A percentile compares a stretch with the other conserved stretches of the same genome.
These are phyloP conservation scores for Escovopsis sp. DNA, from an alignment of 2,329 filamentous ascomycete genomes.

Conservation along the genomic window DNA sequence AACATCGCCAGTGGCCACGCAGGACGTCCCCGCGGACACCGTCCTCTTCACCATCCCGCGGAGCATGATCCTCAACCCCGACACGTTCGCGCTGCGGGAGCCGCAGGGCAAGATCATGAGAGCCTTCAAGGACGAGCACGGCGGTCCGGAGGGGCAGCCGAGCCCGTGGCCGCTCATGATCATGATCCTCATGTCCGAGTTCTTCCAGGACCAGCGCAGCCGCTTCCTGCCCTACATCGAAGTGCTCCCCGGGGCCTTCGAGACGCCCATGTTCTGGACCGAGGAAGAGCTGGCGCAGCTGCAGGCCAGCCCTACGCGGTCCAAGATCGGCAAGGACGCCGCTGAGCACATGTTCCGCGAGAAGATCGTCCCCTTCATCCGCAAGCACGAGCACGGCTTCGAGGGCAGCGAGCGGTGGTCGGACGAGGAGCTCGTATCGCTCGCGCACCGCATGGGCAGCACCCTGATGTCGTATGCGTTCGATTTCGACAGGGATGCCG, in stretches of 20 bases:
- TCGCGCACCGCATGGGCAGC: slow-evolving; percentile 70
- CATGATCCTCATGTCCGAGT: slow-evolving; percentile 68
- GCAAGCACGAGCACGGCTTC: slow-evolving; percentile 31
- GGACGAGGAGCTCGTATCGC: slow-evolving; percentile 30
- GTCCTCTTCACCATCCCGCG: slow-evolving; percentile 71
- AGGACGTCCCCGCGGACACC: slow-evolving; percentile 58
- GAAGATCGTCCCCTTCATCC: slow-evolving; percentile 36
- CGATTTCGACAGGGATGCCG: slow-evolving; percentile 51
- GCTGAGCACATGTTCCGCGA: slow-evolving; percentile 55
- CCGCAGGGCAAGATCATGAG: slow-evolving; percentile 23
- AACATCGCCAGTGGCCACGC: slow-evolving; percentile 44
- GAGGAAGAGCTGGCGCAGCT: slow-evolving; percentile 54
- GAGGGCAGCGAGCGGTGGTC: slow-evolving; percentile 16
- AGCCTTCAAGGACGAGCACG: slow-evolving; percentile 23
- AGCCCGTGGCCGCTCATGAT: slow-evolving; percentile 46
- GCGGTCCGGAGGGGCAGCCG: no score
- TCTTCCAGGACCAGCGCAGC: slow-evolving; percentile 42
- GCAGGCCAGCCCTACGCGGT: slow-evolving; percentile 60
- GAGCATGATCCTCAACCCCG: slow-evolving; percentile 50
- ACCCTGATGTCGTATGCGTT: slow-evolving; percentile 91
- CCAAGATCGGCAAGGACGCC: slow-evolving; percentile 59
- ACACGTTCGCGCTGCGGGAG: slow-evolving; percentile 31
- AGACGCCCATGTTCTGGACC: slow-evolving; percentile 86
- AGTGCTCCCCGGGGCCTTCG: slow-evolving; percentile 55
- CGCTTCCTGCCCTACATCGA: slow-evolving; percentile 67